Evolutionary conservation across 2,329 filamentous ascomycete genomes (phyloP).

Genomic region (Grosmannia serpens): DNA sequence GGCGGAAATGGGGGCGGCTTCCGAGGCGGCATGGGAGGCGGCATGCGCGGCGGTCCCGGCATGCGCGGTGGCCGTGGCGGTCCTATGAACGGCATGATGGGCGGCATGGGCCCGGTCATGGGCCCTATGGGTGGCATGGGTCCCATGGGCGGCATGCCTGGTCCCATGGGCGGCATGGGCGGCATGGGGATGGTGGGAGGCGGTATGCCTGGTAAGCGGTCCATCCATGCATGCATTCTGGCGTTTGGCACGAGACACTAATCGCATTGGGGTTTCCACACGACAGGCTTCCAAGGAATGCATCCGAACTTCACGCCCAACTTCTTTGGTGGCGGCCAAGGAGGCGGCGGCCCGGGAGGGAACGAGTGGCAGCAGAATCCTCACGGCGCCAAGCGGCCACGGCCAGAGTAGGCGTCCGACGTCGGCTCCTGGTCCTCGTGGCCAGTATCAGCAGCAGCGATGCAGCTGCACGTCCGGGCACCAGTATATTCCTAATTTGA

Average conservation of each 20-base stretch:
- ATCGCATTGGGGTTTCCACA: neutral
- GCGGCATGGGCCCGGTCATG: conserved; percentile 24
- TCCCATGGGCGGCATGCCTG: conserved; percentile 19
- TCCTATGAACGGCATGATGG: conserved; percentile 11
- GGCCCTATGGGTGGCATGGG: conserved; percentile 34
- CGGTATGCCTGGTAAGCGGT: conserved; percentile 46
- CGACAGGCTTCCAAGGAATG: conserved; percentile 53
- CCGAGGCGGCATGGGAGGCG: conserved; percentile 37
- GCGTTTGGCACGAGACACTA: neutral
- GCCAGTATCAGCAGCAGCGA: neutral
- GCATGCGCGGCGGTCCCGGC: conserved; percentile 33
- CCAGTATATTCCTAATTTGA: neutral
- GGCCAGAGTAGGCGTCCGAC: conserved; percentile 36
- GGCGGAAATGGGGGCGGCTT: conserved; percentile 33
- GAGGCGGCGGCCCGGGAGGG: conserved; percentile 33
- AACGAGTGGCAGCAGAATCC: conserved; percentile 69
- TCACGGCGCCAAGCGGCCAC: conserved; percentile 67
- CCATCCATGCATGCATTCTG: no score
- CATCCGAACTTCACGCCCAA: conserved; percentile 60
- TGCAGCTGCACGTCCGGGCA: neutral
- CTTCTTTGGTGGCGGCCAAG: conserved; percentile 49
- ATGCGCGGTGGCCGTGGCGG: conserved; percentile 35
- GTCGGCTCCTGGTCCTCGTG: neutral
- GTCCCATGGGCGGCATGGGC: conserved; percentile 43
- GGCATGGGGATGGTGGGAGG: conserved; percentile 25